Conservation (phyloP, 202 grass and related monocot species). For the Eragrostis tef region DNA sequence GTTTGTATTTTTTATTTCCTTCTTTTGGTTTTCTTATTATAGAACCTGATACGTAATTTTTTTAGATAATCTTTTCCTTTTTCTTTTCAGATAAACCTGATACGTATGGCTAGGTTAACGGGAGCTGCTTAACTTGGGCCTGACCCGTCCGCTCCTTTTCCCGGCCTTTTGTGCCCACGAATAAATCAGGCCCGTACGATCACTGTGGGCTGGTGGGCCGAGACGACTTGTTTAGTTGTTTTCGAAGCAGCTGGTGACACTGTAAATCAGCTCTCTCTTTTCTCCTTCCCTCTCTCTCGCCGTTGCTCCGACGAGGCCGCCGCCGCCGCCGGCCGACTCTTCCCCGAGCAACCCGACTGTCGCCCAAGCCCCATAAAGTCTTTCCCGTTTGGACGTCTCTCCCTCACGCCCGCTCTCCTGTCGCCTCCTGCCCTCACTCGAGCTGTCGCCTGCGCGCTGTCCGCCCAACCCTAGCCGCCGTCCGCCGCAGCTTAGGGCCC, state of each 20-base stretch:
- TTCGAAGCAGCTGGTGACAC: no score
- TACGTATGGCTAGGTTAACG: no score
- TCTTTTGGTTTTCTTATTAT: no score
- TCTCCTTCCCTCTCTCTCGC: not conserved
- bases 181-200: not conserved
- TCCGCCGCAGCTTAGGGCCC: not conserved
- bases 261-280: not conserved
- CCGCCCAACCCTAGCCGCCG: not conserved
- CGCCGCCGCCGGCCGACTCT: not conserved
- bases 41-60: no score
- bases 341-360: not conserved
- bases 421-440: not conserved
- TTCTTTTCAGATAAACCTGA: no score
- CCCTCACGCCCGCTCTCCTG: not conserved
- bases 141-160: not conserved
- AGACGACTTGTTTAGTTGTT: no score
- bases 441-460: not conserved
- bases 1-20: no score
- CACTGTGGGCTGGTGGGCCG: not conserved
- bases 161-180: not conserved
- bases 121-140: not conserved
- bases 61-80: no score
- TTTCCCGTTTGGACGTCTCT: no score
- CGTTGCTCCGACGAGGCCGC: constrained; percentile 19
- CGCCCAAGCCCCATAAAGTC: not conserved